phyloP scores from a whole-genome alignment of 2,329 filamentous ascomycete species.

The Microdochium trichocladiopsis region DNA sequence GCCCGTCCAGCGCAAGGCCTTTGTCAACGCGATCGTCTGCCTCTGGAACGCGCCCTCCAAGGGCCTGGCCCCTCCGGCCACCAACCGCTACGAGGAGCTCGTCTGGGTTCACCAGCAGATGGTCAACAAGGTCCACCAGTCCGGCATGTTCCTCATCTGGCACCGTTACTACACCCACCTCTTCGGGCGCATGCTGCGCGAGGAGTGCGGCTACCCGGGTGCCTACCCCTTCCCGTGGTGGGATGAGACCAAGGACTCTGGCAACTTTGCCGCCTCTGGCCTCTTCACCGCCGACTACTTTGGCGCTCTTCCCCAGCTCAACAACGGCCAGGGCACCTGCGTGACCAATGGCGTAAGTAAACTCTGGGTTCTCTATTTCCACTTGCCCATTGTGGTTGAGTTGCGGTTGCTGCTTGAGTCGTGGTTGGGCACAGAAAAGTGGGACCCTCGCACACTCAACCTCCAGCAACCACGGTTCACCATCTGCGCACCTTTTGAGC shows the following conservation, averaged over 20 bases:
- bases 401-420: too few species aligned
- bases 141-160: conserved; percentile 22
- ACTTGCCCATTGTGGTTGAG: background rate
- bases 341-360: conserved; percentile 15
- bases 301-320: conserved; percentile 15
- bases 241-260: conserved; percentile 26
- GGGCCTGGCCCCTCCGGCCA: background rate
- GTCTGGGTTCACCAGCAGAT: conserved; percentile 21
- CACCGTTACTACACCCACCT: conserved; percentile 23
- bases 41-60: background rate
- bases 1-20: background rate
- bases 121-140: conserved; percentile 22
- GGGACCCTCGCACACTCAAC: background rate
- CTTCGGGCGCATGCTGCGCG: conserved; percentile 19
- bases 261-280: conserved; percentile 16
- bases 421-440: conserved; percentile 4
- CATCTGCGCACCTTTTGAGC: too few species aligned
- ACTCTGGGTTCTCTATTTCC: background rate
- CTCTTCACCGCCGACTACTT: conserved; percentile 21
- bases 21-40: background rate
- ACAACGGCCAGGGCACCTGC: conserved; percentile 17
- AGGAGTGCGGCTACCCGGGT: conserved; percentile 20
- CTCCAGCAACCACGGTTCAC: too few species aligned
- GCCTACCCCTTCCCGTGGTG: conserved; percentile 22
- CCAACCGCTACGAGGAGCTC: conserved; percentile 25